These are phyloP conservation scores for Ormosia emarginata DNA, from an alignment of 306 rosid species.

Conservation along the genomic window DNA sequence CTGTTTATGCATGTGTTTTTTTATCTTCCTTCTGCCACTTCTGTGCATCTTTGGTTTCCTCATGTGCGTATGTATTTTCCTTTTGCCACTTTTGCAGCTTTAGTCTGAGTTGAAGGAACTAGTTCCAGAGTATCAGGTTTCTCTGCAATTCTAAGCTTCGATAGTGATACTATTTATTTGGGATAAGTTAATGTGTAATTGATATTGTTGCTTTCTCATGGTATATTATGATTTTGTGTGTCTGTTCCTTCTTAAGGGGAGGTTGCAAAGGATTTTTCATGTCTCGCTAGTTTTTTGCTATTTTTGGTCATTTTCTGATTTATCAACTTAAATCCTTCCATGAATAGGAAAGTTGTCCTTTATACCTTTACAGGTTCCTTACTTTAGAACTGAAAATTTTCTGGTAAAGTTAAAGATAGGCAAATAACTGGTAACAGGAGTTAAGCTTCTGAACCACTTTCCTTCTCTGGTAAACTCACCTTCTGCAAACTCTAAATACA, in stretches of 20 bases:
- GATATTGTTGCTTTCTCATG: background rate
- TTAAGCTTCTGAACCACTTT: background rate
- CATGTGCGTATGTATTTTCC: too few relatives aligned
- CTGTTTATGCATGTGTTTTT: too few relatives aligned
- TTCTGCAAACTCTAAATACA: background rate
- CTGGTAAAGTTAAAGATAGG: background rate
- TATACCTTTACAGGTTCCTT: too few relatives aligned
- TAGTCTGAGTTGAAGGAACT: conserved; percentile 74
- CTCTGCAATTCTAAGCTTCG: conserved; percentile 17
- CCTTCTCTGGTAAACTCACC: background rate
- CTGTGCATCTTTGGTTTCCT: too few relatives aligned
- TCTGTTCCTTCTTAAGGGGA: too few relatives aligned
- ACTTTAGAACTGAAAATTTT: background rate
- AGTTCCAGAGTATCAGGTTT: conserved; percentile 90
- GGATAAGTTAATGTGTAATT: background rate
- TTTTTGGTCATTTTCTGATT: too few relatives aligned
- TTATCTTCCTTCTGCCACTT: too few relatives aligned
- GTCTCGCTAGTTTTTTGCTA: too few relatives aligned
- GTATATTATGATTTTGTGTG: background rate
- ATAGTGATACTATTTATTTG: background rate
- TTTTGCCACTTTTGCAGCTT: conserved; percentile 73
- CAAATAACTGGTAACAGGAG: background rate
- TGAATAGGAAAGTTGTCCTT: too few relatives aligned
- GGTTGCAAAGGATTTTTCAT: too few relatives aligned
- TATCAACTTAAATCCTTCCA: too few relatives aligned